phyloP scores from a whole-genome alignment of 192 early-diverging fungal genomes.

The Dissophora globulifera region DNA sequence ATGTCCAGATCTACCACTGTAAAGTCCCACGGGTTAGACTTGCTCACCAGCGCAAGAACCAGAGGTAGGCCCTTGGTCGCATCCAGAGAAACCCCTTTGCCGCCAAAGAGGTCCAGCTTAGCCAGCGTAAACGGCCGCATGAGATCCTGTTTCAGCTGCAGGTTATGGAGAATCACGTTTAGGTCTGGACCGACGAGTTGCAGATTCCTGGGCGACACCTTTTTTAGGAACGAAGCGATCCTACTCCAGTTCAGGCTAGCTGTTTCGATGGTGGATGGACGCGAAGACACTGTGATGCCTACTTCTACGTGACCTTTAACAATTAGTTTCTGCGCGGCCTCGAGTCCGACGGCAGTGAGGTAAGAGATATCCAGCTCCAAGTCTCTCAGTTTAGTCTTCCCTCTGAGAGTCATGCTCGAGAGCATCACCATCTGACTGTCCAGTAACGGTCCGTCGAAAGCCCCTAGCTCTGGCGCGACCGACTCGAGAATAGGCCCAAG shows the following conservation, averaged over 20 bases:
- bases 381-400: background rate
- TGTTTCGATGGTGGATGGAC: background rate
- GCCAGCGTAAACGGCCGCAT: background rate
- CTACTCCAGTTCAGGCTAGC: background rate
- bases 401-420: background rate
- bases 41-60: background rate
- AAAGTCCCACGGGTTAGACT: background rate
- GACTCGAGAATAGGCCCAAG: conserved; percentile 4
- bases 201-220: background rate
- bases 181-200: background rate
- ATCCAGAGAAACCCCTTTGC: background rate
- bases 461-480: background rate
- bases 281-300: no score
- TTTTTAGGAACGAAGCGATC: background rate
- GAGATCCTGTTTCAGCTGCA: background rate
- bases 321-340: background rate
- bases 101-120: conserved; percentile 2
- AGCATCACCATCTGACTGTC: background rate
- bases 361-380: conserved; percentile 4
- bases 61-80: background rate
- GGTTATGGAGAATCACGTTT: background rate
- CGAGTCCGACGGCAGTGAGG: background rate
- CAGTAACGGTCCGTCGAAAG: background rate
- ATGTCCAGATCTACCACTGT: background rate
- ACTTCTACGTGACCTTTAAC: background rate